Evolutionary conservation across 495 filamentous ascomycete genomes (phyloP).

Genomic region (Penicillium parvum): DNA sequence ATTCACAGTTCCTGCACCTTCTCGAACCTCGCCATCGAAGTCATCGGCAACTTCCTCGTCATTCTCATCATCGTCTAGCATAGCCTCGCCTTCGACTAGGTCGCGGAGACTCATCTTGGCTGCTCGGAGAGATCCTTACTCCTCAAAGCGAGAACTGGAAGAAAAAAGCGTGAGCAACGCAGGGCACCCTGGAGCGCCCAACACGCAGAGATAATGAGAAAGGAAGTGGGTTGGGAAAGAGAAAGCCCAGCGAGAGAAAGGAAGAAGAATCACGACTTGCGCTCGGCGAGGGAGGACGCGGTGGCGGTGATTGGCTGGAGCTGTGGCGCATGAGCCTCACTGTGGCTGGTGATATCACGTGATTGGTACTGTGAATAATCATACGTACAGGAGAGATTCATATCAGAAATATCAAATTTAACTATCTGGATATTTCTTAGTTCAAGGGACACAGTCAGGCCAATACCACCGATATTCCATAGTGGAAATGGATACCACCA

Average conservation of each 20-base stretch:
- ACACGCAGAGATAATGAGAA: slow-evolving; percentile 8
- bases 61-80: slow-evolving; percentile 84
- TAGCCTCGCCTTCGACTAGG: slow-evolving; percentile 77
- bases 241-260: slow-evolving; percentile 4
- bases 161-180: slow-evolving; percentile 1
- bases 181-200: slow-evolving; percentile 13
- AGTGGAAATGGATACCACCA: too few species aligned
- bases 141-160: slow-evolving; percentile 6
- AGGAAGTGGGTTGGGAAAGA: slow-evolving; percentile 1
- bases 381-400: too few species aligned
- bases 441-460: too few species aligned
- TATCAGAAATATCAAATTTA: too few species aligned
- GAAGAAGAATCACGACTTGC: slow-evolving; percentile 12
- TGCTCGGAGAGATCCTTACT: slow-evolving; percentile 22
- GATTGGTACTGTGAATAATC: too few species aligned
- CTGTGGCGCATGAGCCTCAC: slow-evolving; percentile 3
- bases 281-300: slow-evolving; percentile 20
- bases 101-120: slow-evolving; percentile 69
- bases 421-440: too few species aligned
- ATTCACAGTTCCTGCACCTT: slow-evolving; percentile 39
- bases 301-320: slow-evolving; percentile 22
- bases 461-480: too few species aligned
- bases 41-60: slow-evolving; percentile 86
- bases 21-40: slow-evolving; percentile 56
- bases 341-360: slow-evolving; percentile 12